Evolutionary conservation across 176 grass and related monocot genomes (phyloP), one percentile per base, ranked within the genome.

Genomic region (Tillandsia fasciculata): DNA sequence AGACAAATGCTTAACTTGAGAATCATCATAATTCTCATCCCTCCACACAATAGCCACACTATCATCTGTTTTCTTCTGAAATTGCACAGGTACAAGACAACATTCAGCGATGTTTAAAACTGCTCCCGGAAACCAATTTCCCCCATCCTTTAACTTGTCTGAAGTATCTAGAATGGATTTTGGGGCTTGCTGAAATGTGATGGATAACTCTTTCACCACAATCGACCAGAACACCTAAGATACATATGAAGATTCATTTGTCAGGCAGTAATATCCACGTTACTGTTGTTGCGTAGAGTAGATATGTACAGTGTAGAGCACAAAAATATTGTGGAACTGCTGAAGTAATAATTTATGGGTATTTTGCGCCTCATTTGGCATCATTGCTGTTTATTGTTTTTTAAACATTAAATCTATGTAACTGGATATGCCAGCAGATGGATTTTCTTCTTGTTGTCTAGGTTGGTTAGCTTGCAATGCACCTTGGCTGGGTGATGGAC

Each of bases 51-150:
- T 92, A 66, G 89, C 89, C 3, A 76, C 85, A 78, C 86, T 90
- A 49, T 87, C 82, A 81, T 92, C 86, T 71, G 81, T 90, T 72
- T 29, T 90, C 18, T 97, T 90, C 33, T 74, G 86, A 68, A 64
- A 78, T 53, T 77, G 67, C 42, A 86, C 81, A 64, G 93, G 93
- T 57, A 80, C 67, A 47, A 97, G 79, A 75, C 93, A 97, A n/a
- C 89, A 97, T 76, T 97, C 93, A 2, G 93, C 93, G 64, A 97
- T 90, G 74, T 97, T 97, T 23, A 97, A 78, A 70, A 87, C 76
- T 3, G 86, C 86, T 64, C 81, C 89, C 49, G 72, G 74, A 28
- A 97, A 80, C 93, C 93, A 97, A 59, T 74, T 74, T 10, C 93
- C 93, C 56, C 84, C 83, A 80, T 78, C 66, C 68, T 75, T 97